Percentiles rank a stretch among this genome's conserved stretches.
Evolutionary conservation across 306 rosid species (phyloP).

Genomic region (Fragaria vesca): DNA sequence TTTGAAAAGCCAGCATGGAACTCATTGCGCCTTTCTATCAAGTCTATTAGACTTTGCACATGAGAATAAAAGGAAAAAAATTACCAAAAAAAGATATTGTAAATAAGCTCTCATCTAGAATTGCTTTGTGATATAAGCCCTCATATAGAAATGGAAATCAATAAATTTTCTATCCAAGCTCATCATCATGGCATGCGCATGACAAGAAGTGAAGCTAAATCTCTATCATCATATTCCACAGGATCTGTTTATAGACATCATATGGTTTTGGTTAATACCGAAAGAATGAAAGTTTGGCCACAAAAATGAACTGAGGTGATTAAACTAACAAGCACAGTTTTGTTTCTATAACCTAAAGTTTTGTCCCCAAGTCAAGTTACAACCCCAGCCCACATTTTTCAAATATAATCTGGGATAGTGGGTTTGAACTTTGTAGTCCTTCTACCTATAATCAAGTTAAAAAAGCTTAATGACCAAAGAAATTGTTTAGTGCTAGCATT

Average conservation of each 20-base stretch:
- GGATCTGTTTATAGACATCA: background rate
- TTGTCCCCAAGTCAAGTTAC: background rate
- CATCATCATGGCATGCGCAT: slow-evolving; percentile 1
- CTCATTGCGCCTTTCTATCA: background rate
- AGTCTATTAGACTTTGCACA: background rate
- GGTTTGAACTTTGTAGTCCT: slow-evolving; percentile 6
- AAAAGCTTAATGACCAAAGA: background rate
- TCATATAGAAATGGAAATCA: background rate
- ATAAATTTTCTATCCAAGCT: background rate
- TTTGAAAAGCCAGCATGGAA: slow-evolving; percentile 2
- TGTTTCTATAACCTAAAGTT: background rate
- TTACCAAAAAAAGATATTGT: background rate
- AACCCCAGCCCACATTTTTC: background rate
- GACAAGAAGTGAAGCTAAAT: background rate
- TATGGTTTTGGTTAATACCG: background rate
- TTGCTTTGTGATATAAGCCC: background rate
- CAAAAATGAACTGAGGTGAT: background rate
- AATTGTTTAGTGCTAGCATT: background rate
- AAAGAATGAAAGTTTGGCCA: background rate
- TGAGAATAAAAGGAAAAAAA: background rate
- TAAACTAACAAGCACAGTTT: background rate
- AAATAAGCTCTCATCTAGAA: background rate
- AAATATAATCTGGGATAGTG: slow-evolving; percentile 2
- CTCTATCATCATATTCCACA: background rate
- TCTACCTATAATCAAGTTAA: background rate